Percentiles rank a stretch among this genome's conserved stretches.
phyloP scores from a whole-genome alignment of 75 land plant species.

The Chamaecyparis obtusa region DNA sequence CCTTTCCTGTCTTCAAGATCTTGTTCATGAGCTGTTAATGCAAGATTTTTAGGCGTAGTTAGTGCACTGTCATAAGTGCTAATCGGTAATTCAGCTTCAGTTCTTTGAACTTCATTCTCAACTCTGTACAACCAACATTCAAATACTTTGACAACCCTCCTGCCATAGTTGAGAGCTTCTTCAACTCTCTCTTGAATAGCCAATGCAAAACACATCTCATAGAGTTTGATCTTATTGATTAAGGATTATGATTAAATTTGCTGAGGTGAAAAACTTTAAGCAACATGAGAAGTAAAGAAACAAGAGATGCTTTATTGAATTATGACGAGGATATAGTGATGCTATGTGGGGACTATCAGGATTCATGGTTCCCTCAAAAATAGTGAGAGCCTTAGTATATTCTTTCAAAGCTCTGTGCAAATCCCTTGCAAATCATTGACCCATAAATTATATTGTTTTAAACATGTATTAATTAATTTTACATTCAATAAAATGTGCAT shows the following conservation, averaged over 20 bases:
- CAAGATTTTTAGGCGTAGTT: not conserved
- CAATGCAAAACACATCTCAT: conserved; percentile 71
- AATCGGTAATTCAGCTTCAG: conserved; percentile 11
- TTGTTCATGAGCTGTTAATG: too few relatives aligned
- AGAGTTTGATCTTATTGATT: conserved; percentile 48
- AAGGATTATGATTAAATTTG: conserved; percentile 10
- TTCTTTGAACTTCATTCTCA: conserved; percentile 30
- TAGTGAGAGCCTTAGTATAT: conserved; percentile 68
- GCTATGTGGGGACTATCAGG: conserved; percentile 68
- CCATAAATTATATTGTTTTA: not conserved
- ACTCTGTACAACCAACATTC: conserved; percentile 65
- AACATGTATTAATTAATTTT: not conserved
- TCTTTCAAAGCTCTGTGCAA: conserved; percentile 76
- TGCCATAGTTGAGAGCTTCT: conserved; percentile 74
- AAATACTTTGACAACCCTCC: conserved; percentile 72
- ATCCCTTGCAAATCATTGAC: conserved; percentile 57
- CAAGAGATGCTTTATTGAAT: not conserved
- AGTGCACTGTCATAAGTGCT: not conserved
- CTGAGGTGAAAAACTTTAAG: not conserved
- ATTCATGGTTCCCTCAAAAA: conserved; percentile 67
- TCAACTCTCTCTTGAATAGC: conserved; percentile 54
- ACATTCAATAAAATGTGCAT: not conserved
- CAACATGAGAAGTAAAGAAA: not conserved
- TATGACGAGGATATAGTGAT: conserved; percentile 77
- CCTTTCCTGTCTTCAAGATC: too few relatives aligned